A percentile compares a stretch with the other conserved stretches of the same genome.
These are phyloP conservation scores for Pyrenophora teres DNA, from an alignment of 2,329 filamentous ascomycete genomes.

Conservation along the genomic window DNA sequence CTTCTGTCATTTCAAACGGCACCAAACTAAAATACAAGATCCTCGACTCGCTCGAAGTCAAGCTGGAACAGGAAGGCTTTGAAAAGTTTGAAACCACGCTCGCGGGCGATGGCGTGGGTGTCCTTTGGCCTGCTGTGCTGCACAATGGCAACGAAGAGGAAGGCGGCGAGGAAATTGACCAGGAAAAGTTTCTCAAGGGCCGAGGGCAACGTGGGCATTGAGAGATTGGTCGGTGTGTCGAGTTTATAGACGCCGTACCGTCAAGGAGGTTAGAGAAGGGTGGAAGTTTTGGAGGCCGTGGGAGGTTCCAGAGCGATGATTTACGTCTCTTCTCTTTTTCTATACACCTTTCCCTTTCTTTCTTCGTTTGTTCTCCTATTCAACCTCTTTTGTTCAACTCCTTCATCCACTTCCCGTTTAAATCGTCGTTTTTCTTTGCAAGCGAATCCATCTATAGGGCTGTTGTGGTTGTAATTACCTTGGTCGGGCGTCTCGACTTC, in stretches of 20 bases:
- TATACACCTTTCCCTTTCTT: too few species aligned
- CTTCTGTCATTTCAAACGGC: constrained; percentile 38
- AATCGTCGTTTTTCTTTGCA: too few species aligned
- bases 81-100: constrained; percentile 86
- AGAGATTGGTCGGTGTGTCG: constrained; percentile 78
- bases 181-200: constrained; percentile 84
- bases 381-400: too few species aligned
- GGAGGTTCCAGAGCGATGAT: too few species aligned
- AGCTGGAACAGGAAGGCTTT: constrained; percentile 67
- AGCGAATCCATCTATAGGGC: too few species aligned
- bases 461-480: too few species aligned
- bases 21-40: constrained; percentile 45
- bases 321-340: too few species aligned
- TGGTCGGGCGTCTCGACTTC: too few species aligned
- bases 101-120: constrained; percentile 90
- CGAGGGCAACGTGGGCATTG: constrained; percentile 81
- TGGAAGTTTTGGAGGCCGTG: constrained; percentile 46
- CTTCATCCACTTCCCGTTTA: too few species aligned
- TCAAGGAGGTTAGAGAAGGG: constrained; percentile 44
- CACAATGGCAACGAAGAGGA: constrained; percentile 82
- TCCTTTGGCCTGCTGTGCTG: constrained; percentile 89
- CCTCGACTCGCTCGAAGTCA: constrained; percentile 66
- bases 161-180: constrained; percentile 89
- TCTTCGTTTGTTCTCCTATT: too few species aligned
- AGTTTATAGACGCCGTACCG: constrained; percentile 30